Evolutionary conservation across 768 basidiomycete genomes (phyloP).

Genomic region (Dacryopinax primogenitus): DNA sequence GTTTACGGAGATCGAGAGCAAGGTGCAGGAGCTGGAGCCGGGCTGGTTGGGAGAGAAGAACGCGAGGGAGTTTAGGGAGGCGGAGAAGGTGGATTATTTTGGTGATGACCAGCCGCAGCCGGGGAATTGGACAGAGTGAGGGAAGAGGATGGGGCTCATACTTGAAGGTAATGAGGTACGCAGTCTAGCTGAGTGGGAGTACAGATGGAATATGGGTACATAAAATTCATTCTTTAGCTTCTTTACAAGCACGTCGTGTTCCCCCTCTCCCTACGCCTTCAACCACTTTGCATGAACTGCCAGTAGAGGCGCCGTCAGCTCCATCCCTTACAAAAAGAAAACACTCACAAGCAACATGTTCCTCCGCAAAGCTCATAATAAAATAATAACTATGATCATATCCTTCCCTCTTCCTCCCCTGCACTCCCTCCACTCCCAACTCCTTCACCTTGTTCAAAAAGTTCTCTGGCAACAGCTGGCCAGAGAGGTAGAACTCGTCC

Average conservation of each 20-base stretch:
- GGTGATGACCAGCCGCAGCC: background rate
- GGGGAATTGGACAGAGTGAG: too few relatives aligned
- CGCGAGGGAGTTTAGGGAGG: slow-evolving; percentile 8
- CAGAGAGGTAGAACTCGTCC: slow-evolving; percentile 73
- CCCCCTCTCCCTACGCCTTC: too few relatives aligned
- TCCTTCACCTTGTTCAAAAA: slow-evolving; percentile 68
- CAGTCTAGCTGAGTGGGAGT: background rate
- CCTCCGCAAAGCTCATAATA: slow-evolving; percentile 78
- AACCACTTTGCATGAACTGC: slow-evolving; percentile 80
- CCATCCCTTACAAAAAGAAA: too few relatives aligned
- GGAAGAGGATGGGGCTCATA: too few relatives aligned
- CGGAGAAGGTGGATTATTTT: slow-evolving; percentile 7
- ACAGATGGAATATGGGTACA: too few relatives aligned
- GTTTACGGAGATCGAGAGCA: background rate
- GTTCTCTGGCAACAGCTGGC: slow-evolving; percentile 81
- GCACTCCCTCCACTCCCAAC: slow-evolving; percentile 58
- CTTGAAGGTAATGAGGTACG: background rate
- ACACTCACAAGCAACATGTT: slow-evolving; percentile 77
- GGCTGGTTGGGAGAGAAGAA: background rate
- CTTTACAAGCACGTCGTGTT: too few relatives aligned
- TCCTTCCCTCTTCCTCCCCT: slow-evolving; percentile 64
- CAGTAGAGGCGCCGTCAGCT: slow-evolving; percentile 15
- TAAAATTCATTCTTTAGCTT: too few relatives aligned
- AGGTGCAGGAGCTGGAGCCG: background rate
- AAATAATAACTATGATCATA: slow-evolving; percentile 91